Percentiles rank a stretch among this genome's conserved stretches.
phyloP scores from a whole-genome alignment of 2,329 filamentous ascomycete genomes.

The Cladophialophora yegresii region DNA sequence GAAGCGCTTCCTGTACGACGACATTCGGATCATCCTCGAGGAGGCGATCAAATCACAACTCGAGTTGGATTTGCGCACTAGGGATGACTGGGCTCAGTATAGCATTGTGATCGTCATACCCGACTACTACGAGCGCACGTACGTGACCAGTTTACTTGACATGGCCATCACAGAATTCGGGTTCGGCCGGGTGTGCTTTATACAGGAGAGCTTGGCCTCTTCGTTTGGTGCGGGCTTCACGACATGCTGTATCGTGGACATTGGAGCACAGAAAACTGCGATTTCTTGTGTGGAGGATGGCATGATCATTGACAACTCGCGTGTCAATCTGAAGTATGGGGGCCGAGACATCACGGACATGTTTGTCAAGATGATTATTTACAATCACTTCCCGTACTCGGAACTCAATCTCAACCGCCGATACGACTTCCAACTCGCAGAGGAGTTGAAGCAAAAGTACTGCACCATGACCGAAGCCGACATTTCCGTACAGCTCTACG shows the following conservation, averaged over 20 bases:
- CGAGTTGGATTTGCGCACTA: slow-evolving; percentile 56
- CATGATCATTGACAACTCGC: slow-evolving; percentile 89
- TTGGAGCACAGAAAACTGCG: slow-evolving; percentile 95
- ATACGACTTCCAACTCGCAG: slow-evolving; percentile 89
- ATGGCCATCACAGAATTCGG: slow-evolving; percentile 87
- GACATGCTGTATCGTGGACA: slow-evolving; percentile 90
- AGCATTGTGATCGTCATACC: slow-evolving; percentile 97
- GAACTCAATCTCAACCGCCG: slow-evolving; percentile 89
- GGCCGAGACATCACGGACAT: slow-evolving; percentile 90
- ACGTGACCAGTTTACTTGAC: slow-evolving; percentile 80
- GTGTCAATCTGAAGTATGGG: slow-evolving; percentile 92
- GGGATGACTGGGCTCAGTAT: slow-evolving; percentile 81
- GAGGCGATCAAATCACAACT: slow-evolving; percentile 84
- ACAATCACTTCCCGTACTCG: slow-evolving; percentile 90
- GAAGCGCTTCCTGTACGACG: slow-evolving; percentile 77
- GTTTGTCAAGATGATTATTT: slow-evolving; percentile 97
- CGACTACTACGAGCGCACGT: slow-evolving; percentile 92
- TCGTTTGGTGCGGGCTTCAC: slow-evolving; percentile 95
- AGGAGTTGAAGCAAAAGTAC: slow-evolving; percentile 91
- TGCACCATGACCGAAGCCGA: slow-evolving; percentile 89
- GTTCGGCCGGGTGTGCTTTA: slow-evolving; percentile 85
- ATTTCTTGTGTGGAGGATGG: slow-evolving; percentile 97
- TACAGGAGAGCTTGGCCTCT: slow-evolving; percentile 92
- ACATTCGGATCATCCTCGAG: slow-evolving; percentile 84
- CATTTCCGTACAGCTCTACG: slow-evolving; percentile 81